Conservation (phyloP, 768 basidiomycete species). For the Tricholoma flavovirens region DNA sequence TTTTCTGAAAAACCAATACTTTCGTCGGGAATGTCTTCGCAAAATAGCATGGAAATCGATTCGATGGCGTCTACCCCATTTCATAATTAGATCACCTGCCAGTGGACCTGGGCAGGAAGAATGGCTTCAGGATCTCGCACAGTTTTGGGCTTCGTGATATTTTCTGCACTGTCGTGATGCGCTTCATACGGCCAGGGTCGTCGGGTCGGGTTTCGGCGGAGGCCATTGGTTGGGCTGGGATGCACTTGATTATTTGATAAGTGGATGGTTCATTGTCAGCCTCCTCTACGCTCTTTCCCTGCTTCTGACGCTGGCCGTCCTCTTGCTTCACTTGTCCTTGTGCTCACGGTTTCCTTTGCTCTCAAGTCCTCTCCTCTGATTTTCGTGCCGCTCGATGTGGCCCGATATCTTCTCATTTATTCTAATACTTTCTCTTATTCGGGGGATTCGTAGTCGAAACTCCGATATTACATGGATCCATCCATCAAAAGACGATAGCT, state of each 20-base stretch:
- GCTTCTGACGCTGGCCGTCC: slow-evolving; percentile 16
- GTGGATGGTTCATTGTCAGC: slow-evolving; percentile 8
- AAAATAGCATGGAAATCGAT: slow-evolving; percentile 59
- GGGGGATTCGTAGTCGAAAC: background rate
- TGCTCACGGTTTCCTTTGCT: background rate
- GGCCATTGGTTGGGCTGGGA: too few relatives aligned
- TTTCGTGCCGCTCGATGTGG: background rate
- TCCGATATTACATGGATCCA: slow-evolving; percentile 6
- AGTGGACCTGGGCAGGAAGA: too few relatives aligned
- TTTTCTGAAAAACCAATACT: slow-evolving; percentile 42
- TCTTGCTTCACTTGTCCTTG: background rate
- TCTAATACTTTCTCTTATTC: background rate
- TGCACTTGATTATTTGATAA: background rate
- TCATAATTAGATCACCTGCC: slow-evolving; percentile 20
- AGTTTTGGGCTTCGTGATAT: too few relatives aligned
- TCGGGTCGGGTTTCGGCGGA: too few relatives aligned
- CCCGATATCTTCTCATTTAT: background rate
- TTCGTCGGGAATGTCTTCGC: slow-evolving; percentile 23
- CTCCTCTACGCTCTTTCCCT: slow-evolving; percentile 10
- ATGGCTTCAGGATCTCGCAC: too few relatives aligned
- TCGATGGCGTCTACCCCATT: slow-evolving; percentile 72
- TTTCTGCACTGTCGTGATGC: too few relatives aligned
- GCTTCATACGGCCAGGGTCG: too few relatives aligned
- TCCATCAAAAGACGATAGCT: slow-evolving; percentile 9
- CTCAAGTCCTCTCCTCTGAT: background rate